Conservation (phyloP, 805 yeast species). For the Komagataella pastoris region DNA sequence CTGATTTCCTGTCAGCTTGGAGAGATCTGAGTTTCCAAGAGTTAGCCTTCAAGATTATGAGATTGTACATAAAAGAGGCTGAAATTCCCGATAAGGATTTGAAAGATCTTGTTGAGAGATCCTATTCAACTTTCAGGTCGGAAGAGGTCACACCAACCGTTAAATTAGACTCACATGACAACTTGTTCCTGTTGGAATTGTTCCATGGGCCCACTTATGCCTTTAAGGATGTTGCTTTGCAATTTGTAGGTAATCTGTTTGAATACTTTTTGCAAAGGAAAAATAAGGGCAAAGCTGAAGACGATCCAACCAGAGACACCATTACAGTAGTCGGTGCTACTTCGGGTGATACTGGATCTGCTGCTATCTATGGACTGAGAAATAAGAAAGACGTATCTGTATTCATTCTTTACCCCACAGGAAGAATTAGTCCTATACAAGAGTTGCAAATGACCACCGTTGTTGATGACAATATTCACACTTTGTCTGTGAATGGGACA, state of each 20-base stretch:
- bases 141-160: constrained; percentile 78
- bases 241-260: constrained; percentile 92
- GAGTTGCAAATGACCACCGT: constrained; percentile 99
- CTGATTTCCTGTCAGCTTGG: constrained; percentile 54
- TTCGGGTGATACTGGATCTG: constrained; percentile 98
- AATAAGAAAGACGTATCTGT: constrained; percentile 97
- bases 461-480: constrained; percentile 83
- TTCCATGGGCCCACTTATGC: constrained; percentile 99
- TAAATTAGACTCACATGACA: constrained; percentile 39
- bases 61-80: constrained; percentile 53
- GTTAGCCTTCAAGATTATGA: constrained; percentile 76
- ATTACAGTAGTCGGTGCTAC: constrained; percentile 98
- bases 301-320: constrained; percentile 45
- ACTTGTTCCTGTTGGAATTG: constrained; percentile 71
- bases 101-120: constrained; percentile 42
- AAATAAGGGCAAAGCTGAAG: constrained; percentile 36
- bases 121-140: constrained; percentile 88
- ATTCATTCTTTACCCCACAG: constrained; percentile 92
- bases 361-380: constrained; percentile 95
- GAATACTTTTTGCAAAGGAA: constrained; percentile 79
- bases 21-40: constrained; percentile 65
- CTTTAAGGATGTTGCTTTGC: constrained; percentile 96
- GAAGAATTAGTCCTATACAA: constrained; percentile 94
- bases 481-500: constrained; percentile 88
- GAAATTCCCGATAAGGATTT: constrained; percentile 72